Conservation (phyloP, 1,139 yeast species). For the Eremothecium sinecaudum region DNA sequence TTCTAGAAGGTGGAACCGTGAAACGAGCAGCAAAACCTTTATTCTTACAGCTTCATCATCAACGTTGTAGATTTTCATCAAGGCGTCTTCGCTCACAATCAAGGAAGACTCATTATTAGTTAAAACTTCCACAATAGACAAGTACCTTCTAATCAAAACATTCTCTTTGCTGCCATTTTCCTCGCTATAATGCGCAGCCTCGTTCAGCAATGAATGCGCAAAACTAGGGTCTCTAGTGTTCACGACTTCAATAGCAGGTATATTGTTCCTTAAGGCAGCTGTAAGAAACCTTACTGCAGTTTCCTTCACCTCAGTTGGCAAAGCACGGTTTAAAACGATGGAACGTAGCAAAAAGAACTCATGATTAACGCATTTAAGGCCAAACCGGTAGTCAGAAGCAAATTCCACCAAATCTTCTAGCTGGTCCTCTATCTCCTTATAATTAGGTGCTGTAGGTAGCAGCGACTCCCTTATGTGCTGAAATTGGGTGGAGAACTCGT, state of each 20-base stretch:
- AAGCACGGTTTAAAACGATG: slow-evolving; percentile 12
- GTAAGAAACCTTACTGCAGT: slow-evolving; percentile 43
- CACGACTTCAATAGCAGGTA: slow-evolving; percentile 42
- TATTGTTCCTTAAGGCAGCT: slow-evolving; percentile 61
- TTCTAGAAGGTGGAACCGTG: slow-evolving; percentile 12
- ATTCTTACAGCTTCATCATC: slow-evolving; percentile 24
- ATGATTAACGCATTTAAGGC: slow-evolving; percentile 25
- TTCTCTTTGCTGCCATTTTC: slow-evolving; percentile 2
- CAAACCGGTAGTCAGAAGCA: slow-evolving; percentile 30
- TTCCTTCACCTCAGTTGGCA: slow-evolving; percentile 34
- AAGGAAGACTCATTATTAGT: slow-evolving; percentile 10
- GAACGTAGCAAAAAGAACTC: slow-evolving; percentile 22
- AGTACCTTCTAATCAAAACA: slow-evolving; percentile 21
- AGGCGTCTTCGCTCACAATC: slow-evolving; percentile 11
- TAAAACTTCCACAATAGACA: slow-evolving; percentile 23
- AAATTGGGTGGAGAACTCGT: slow-evolving; percentile 24
- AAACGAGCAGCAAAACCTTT: slow-evolving; percentile 26
- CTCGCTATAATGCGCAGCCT: slow-evolving; percentile 6
- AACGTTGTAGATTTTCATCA: slow-evolving; percentile 17
- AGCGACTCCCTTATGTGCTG: slow-evolving; percentile 10
- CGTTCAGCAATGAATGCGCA: slow-evolving; percentile 13
- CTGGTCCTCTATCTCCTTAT: slow-evolving; percentile 11
- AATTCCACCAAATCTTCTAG: slow-evolving; percentile 28
- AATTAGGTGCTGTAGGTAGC: slow-evolving; percentile 15
- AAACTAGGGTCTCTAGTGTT: slow-evolving; percentile 15